Conservation (phyloP, 345 rosid genomes). For the Melaleuca quinquenervia region DNA sequence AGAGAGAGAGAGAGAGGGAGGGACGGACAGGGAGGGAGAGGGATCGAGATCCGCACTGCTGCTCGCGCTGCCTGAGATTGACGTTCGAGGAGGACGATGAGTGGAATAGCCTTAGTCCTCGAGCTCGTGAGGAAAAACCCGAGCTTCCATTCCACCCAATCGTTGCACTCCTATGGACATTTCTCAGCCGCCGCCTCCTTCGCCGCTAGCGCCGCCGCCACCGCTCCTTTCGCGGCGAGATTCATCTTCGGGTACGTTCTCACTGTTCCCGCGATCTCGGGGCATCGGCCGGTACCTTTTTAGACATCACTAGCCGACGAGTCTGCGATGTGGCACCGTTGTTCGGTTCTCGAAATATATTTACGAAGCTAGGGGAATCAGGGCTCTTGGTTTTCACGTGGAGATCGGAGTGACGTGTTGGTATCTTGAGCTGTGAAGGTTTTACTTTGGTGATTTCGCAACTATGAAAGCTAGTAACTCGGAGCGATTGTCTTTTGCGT, state of each 20-base stretch:
- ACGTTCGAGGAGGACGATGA: constrained; percentile 27
- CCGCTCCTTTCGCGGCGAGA: constrained; percentile 73
- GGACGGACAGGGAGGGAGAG: not conserved
- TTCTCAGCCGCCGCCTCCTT: constrained; percentile 49
- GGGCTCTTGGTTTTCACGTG: not conserved
- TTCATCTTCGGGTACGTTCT: constrained; percentile 64
- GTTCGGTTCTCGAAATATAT: not conserved
- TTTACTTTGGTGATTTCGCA: not conserved
- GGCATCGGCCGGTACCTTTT: not conserved
- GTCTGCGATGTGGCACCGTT: not conserved
- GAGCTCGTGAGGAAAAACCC: constrained; percentile 75
- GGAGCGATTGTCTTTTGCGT: not conserved
- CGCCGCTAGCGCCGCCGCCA: constrained; percentile 47
- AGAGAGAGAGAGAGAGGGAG: not conserved
- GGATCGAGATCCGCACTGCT: not conserved
- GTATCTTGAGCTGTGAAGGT: not conserved
- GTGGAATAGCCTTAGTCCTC: constrained; percentile 65
- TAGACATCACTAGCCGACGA: not conserved
- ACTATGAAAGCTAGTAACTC: not conserved
- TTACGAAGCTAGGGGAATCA: not conserved
- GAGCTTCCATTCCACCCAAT: constrained; percentile 27
- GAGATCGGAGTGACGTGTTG: not conserved
- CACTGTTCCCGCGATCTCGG: not conserved
- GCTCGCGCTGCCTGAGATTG: not conserved
- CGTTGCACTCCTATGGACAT: constrained; percentile 39